Conservation (phyloP, 441 rosid species). For the Populus hybrid region DNA sequence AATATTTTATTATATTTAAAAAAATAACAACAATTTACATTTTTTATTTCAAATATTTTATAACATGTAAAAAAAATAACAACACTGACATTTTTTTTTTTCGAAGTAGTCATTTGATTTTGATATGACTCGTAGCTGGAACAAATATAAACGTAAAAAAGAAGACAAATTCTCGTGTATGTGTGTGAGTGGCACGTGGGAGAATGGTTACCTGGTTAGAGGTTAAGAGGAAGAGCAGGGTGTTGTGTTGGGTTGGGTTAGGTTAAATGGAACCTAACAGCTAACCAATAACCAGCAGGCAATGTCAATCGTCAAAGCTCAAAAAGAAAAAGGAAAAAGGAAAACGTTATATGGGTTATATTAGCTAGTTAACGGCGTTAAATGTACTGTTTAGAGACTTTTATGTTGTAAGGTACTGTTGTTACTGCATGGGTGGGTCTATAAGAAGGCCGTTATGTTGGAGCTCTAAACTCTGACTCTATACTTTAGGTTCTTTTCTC, state of each 20-base stretch:
- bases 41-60: too few species aligned
- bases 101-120: neutral
- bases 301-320: neutral
- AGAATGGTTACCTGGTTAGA: neutral
- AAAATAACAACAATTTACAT: too few species aligned
- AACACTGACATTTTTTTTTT: too few species aligned
- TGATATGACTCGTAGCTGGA: neutral
- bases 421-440: slow-evolving; percentile 23
- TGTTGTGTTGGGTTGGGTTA: neutral
- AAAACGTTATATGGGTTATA: neutral
- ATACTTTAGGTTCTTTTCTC: slow-evolving; percentile 11
- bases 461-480: slow-evolving; percentile 29
- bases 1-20: too few species aligned
- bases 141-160: neutral
- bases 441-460: slow-evolving; percentile 37
- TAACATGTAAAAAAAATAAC: too few species aligned
- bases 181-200: neutral
- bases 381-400: neutral
- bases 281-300: neutral
- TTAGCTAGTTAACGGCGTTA: neutral
- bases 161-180: neutral
- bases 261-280: neutral
- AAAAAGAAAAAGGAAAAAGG: neutral
- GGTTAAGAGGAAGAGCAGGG: neutral
- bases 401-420: neutral